Conservation (phyloP, 805 yeast genomes). For the Hanseniaspora singularis region DNA sequence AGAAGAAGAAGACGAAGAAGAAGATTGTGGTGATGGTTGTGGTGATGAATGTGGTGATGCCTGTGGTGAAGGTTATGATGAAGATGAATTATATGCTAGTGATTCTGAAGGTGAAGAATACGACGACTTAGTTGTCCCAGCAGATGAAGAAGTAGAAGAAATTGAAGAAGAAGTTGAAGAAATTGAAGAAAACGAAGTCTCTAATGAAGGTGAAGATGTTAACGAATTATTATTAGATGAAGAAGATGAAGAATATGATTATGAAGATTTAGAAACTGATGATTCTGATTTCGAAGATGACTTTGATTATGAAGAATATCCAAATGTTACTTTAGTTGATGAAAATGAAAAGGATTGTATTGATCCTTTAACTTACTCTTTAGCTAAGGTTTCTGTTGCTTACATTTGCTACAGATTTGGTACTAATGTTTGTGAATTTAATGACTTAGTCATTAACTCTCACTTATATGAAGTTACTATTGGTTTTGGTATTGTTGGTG, state of each 20-base stretch:
- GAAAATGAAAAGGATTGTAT: slow-evolving; percentile 12
- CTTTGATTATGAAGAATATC: slow-evolving; percentile 13
- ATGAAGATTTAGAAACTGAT: slow-evolving; percentile 13
- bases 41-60: not conserved
- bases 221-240: slow-evolving; percentile 5
- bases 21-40: not conserved
- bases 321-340: slow-evolving; percentile 14
- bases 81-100: slow-evolving; percentile 10
- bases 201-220: slow-evolving; percentile 15
- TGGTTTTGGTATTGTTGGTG: slow-evolving; percentile 14
- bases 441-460: slow-evolving; percentile 8
- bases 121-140: slow-evolving; percentile 7
- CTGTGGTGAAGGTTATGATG: not conserved
- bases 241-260: slow-evolving; percentile 11
- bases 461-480: slow-evolving; percentile 11
- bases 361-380: slow-evolving; percentile 12
- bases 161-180: slow-evolving; percentile 1
- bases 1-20: slow-evolving; percentile 5
- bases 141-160: slow-evolving; percentile 4
- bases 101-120: slow-evolving; percentile 14
- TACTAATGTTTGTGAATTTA: slow-evolving; percentile 13
- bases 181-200: slow-evolving; percentile 12
- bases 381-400: slow-evolving; percentile 11
- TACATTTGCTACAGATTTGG: slow-evolving; percentile 14
- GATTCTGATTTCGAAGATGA: slow-evolving; percentile 13